Evolutionary conservation across 1,284 basidiomycete genomes (phyloP), one percentile per base, ranked within the genome.

Genomic region (Somion occarium): DNA sequence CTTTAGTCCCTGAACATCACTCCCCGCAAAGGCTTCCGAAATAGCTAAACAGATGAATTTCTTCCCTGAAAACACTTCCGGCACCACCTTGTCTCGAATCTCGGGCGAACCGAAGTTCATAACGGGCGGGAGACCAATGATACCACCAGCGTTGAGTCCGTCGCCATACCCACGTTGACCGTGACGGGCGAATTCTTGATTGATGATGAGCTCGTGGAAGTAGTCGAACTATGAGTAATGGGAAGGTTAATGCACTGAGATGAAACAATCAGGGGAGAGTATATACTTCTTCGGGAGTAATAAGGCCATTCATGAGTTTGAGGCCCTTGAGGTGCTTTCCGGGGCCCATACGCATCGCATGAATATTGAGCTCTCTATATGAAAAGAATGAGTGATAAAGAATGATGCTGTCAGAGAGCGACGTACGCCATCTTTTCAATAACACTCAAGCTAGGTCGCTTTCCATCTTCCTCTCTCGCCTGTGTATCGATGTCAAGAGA

Each of bases 271-370:
- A 27, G 42, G 34, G 27, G 23, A 20, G 45, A 4, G 5, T 19
- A 44, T 52, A 18, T 42, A 64, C 68, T 62, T 96, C 85, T 66
- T 97, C 94, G 7, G 91, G 90, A 63, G 84, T 87, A 52, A 97
- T 83, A 22, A 87, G 63, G 5, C 89, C 95, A 51, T 81, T 82
- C 76, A 94, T 86, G 11, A 98, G 74, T 23, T 76, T 82, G 22
- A 83, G 78, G 2, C 93, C 94, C 64, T 91, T 76, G 19, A 98
- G 73, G 64, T 97, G 93, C 61, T 84, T 83, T 27, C 87, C 87
- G 3, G 86, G 86, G 19, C 95, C 95, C 64, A 97, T 72, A 46
- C 92, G 82, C 93, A 97, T 97, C 3, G 91, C 88, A 62, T 91
- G 85, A 53, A 95, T 62, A 56, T 92, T 85, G 45, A 82, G 48